Percentiles rank a stretch among this genome's conserved stretches.
phyloP scores from a whole-genome alignment of 495 filamentous ascomycete species.

The Pyronema omphalodes region DNA sequence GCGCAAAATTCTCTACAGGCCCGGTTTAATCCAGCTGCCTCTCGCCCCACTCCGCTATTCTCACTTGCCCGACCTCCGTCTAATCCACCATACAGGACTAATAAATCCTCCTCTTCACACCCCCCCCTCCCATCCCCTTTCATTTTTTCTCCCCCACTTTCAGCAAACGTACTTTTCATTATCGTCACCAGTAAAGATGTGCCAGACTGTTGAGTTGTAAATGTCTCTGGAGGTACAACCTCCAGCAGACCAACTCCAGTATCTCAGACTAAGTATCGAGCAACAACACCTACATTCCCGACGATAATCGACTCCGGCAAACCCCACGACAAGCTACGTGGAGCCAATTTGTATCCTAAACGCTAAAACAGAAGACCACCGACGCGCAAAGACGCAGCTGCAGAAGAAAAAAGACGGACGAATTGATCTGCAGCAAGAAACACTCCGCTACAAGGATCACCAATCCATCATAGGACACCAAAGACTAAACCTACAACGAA shows the following conservation, averaged over 20 bases:
- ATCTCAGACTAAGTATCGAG: slow-evolving; percentile 13
- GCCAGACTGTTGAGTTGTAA: slow-evolving; percentile 24
- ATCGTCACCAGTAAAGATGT: slow-evolving; percentile 24
- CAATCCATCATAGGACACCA: not conserved
- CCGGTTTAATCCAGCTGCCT: not conserved
- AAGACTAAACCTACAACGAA: not conserved
- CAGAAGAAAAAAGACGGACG: not conserved
- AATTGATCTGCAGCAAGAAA: not conserved
- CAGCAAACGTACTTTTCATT: slow-evolving; percentile 8
- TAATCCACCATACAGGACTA: not conserved
- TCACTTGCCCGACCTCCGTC: not conserved
- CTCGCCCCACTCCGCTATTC: not conserved
- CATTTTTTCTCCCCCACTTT: slow-evolving; percentile 10
- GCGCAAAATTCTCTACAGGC: too few species aligned
- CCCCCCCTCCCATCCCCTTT: slow-evolving; percentile 7
- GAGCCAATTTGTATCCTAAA: not conserved
- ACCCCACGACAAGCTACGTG: not conserved
- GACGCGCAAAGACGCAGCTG: not conserved
- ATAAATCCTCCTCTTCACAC: slow-evolving; percentile 3
- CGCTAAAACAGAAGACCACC: not conserved
- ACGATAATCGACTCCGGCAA: slow-evolving; percentile 11
- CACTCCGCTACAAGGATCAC: not conserved
- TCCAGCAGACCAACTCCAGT: slow-evolving; percentile 23
- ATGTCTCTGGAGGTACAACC: slow-evolving; percentile 23
- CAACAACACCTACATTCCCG: slow-evolving; percentile 4